Evolutionary conservation across 495 filamentous ascomycete species (phyloP).

Genomic region (Penicillium herquei): DNA sequence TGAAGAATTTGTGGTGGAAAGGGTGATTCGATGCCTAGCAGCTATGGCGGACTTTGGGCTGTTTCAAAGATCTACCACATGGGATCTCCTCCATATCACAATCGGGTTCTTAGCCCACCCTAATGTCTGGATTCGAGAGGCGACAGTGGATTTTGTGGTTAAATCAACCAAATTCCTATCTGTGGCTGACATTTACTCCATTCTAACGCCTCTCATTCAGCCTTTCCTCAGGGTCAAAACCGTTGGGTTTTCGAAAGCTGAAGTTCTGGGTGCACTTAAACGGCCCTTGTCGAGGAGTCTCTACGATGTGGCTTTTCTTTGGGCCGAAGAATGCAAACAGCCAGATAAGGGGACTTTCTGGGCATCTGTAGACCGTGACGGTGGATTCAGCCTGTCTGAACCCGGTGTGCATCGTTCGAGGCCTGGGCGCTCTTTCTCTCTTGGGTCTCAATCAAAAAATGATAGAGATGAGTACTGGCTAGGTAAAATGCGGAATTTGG

Average conservation of each 20-base stretch:
- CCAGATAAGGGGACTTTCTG: slow-evolving; percentile 78
- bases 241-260: slow-evolving; percentile 63
- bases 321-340: slow-evolving; percentile 66
- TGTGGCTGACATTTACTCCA: slow-evolving; percentile 75
- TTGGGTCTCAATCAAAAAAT: slow-evolving; percentile 56
- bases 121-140: slow-evolving; percentile 92
- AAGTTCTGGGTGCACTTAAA: slow-evolving; percentile 79
- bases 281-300: slow-evolving; percentile 75
- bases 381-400: slow-evolving; percentile 57
- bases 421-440: slow-evolving; percentile 30
- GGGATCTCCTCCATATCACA: slow-evolving; percentile 80
- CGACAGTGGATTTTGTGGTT: slow-evolving; percentile 77
- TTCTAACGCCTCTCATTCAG: slow-evolving; percentile 72
- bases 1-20: slow-evolving; percentile 93
- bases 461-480: slow-evolving; percentile 99
- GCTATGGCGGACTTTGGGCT: slow-evolving; percentile 85
- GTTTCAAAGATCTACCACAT: slow-evolving; percentile 77
- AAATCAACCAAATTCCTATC: slow-evolving; percentile 76
- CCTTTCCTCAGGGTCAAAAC: slow-evolving; percentile 77
- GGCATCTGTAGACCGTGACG: slow-evolving; percentile 66
- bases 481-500: slow-evolving; percentile 74
- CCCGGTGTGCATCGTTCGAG: slow-evolving; percentile 25
- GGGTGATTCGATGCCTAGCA: slow-evolving; percentile 84
- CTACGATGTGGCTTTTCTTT: slow-evolving; percentile 80
- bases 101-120: slow-evolving; percentile 88